A percentile compares a stretch with the other conserved stretches of the same genome.
Conservation (phyloP, 2,329 filamentous ascomycete genomes). For the Myriosclerotinia curreyana region DNA sequence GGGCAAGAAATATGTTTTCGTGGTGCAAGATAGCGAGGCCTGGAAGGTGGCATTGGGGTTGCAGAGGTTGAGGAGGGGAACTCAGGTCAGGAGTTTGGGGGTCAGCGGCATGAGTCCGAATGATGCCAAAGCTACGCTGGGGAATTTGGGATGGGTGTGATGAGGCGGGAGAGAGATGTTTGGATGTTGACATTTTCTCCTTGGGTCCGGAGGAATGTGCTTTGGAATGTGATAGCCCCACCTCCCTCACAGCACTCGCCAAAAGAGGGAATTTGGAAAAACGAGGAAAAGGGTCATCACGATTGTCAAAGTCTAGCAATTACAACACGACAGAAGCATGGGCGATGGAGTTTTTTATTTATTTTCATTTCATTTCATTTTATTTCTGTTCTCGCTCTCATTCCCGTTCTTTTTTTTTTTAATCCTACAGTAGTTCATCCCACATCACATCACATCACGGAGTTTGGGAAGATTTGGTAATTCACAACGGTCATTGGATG, state of each 20-base stretch:
- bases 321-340: constrained; percentile 26
- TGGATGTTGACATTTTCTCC: too few species aligned
- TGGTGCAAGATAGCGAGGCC: constrained; percentile 61
- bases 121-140: constrained; percentile 55
- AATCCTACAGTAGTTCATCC: too few species aligned
- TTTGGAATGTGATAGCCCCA: constrained; percentile 26
- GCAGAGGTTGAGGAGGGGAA: constrained; percentile 58
- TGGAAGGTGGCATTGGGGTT: constrained; percentile 66
- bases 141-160: constrained; percentile 52
- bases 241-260: not conserved
- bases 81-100: constrained; percentile 57
- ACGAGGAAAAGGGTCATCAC: not conserved
- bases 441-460: too few species aligned
- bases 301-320: constrained; percentile 7
- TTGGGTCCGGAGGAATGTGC: not conserved
- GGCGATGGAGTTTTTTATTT: constrained; percentile 30
- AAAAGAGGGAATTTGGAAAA: too few species aligned
- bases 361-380: not conserved
- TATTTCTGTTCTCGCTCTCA: not conserved
- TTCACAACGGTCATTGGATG: too few species aligned
- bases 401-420: too few species aligned
- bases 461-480: too few species aligned
- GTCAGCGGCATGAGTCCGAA: constrained; percentile 53
- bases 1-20: constrained; percentile 63
- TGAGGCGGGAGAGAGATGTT: too few species aligned